Percentiles rank a stretch among this genome's conserved stretches.
Evolutionary conservation across 164 flowering plant genomes (phyloP).

Genomic region (Sextonia rubra): DNA sequence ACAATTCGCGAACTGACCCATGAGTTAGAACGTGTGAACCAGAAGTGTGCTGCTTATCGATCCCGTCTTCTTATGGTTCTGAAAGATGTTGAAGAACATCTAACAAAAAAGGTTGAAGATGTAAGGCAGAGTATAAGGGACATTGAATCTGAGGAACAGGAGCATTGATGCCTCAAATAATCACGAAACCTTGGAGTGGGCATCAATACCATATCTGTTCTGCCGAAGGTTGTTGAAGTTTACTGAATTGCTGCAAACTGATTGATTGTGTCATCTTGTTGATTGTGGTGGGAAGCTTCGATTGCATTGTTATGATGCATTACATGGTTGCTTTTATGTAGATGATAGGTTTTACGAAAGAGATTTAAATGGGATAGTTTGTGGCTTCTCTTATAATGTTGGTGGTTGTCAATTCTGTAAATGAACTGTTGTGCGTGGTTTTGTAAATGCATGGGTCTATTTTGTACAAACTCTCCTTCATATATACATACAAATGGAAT

Average conservation of each 20-base stretch:
- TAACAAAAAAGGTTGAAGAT: slow-evolving; percentile 40
- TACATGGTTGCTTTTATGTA: background rate
- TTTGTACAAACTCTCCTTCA: background rate
- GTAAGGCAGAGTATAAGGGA: slow-evolving; percentile 15
- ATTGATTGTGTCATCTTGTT: background rate
- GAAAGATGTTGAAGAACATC: slow-evolving; percentile 39
- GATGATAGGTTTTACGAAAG: background rate
- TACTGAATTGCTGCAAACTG: background rate
- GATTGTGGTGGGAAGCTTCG: background rate
- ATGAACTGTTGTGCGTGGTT: background rate
- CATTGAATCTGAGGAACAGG: slow-evolving; percentile 4
- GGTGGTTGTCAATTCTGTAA: background rate
- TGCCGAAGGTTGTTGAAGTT: background rate
- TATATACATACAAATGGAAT: background rate
- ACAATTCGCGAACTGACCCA: slow-evolving; percentile 28
- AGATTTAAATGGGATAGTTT: background rate
- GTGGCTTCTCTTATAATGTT: background rate
- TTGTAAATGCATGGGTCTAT: background rate
- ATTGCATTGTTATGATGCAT: background rate
- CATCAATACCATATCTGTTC: background rate
- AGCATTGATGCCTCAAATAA: background rate
- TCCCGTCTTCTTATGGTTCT: slow-evolving; percentile 37
- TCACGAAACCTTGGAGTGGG: background rate
- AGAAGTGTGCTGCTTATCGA: slow-evolving; percentile 39
- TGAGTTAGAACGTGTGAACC: slow-evolving; percentile 30